Percentiles rank a stretch among this genome's conserved stretches.
phyloP scores from a whole-genome alignment of 75 land plant species.

The Cryptomeria japonica region DNA sequence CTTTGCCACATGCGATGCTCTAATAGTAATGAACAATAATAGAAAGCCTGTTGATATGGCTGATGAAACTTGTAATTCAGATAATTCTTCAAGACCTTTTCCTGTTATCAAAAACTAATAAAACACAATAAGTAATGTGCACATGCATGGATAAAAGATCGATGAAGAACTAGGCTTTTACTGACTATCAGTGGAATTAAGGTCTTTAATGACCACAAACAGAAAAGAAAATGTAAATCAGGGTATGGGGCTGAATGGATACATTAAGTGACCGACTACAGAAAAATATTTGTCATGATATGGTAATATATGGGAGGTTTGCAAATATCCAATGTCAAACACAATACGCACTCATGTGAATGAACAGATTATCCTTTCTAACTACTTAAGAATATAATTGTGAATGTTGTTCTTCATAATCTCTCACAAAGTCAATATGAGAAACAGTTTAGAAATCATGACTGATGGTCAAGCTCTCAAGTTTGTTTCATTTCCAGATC shows the following conservation, averaged over 20 bases:
- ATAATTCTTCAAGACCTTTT: conserved; percentile 74
- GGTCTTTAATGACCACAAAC: not conserved
- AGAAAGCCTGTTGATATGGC: conserved; percentile 93
- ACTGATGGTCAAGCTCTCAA: not conserved
- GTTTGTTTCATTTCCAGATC: not conserved
- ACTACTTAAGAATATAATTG: not conserved
- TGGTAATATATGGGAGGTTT: not conserved
- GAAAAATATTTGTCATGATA: not conserved
- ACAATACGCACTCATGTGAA: not conserved
- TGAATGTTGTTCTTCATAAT: not conserved
- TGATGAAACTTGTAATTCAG: conserved; percentile 85
- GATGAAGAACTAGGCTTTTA: not conserved
- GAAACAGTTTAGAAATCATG: not conserved
- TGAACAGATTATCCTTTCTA: not conserved
- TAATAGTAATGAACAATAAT: conserved; percentile 71
- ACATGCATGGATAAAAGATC: not conserved
- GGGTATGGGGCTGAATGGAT: not conserved
- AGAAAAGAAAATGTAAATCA: not conserved
- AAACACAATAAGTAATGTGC: not conserved
- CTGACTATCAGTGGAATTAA: not conserved
- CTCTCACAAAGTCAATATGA: not conserved
- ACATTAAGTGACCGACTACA: not conserved
- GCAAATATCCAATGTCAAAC: not conserved
- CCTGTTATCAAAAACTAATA: conserved; percentile 39
- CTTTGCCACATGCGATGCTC: conserved; percentile 81